Evolutionary conservation across 257 asterid genomes (phyloP).

Genomic region (Solanum appendiculatum): DNA sequence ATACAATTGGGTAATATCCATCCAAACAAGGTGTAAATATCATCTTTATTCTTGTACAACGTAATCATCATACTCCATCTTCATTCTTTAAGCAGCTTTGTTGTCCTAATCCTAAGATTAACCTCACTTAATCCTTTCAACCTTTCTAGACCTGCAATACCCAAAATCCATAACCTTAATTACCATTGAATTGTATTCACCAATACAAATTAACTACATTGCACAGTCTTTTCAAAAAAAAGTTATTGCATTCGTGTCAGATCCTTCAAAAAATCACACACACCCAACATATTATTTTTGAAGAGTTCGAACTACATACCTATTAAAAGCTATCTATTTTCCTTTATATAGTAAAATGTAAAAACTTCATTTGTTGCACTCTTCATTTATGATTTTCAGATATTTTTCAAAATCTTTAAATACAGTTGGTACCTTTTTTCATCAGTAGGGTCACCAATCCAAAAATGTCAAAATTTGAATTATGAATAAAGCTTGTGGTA

Average conservation of each 20-base stretch:
- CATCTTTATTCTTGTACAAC: not conserved
- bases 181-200: slow-evolving; percentile 23
- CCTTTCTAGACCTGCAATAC: too few species aligned
- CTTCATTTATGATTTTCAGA: slow-evolving; percentile 26
- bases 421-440: slow-evolving; percentile 15
- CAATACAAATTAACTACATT: slow-evolving; percentile 7
- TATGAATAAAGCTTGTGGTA: slow-evolving; percentile 19
- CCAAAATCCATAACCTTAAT: slow-evolving; percentile 7
- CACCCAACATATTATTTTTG: not conserved
- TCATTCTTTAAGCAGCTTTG: too few species aligned
- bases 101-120: not conserved
- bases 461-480: slow-evolving; percentile 21
- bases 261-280: not conserved
- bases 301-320: not conserved
- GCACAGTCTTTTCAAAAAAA: not conserved
- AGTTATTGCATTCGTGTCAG: too few species aligned
- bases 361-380: not conserved
- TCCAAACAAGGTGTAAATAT: too few species aligned
- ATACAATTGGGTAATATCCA: too few species aligned
- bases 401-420: slow-evolving; percentile 46
- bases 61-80: too few species aligned
- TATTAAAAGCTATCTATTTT: not conserved
- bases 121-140: not conserved
- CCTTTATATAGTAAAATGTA: slow-evolving; percentile 1
- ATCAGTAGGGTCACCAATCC: slow-evolving; percentile 33